Base-by-base conservation (phyloP, 2,329 filamentous ascomycete genomes). In the Colletotrichum abscissum region DNA sequence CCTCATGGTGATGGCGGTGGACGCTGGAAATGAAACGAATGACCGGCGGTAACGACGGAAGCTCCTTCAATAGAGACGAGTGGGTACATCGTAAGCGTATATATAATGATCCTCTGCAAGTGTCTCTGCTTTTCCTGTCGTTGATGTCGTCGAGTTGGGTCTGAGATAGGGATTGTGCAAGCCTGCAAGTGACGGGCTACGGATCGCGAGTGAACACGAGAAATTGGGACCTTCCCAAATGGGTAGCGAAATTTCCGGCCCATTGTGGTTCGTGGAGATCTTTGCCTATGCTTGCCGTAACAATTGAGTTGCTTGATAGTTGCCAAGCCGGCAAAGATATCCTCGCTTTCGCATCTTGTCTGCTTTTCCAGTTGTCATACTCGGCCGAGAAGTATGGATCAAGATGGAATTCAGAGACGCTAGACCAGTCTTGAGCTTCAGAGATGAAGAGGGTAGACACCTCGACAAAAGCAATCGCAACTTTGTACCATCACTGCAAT, bases 211-310 rank as follows among this genome's bases (percentile, higher is more conserved):
- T 28, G 57, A 72, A 72, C 49, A 72, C 69, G 69, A 63, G 69
- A 63, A 72, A 72, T 72, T 68, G 57, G 49, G 56, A 72, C 69
- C 69, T 68, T 72, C 63, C 63, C 30, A n/a, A 22, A 60, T 63
- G 28, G 35, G 63, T 30, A 63, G 30, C 57, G 64, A 68, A 63
- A 68, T 63, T 57, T 42, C 69, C 26, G 57, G 35, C 12, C 6
- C 35, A n/a, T 56, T 7, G 57, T 64, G 35, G 56, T 28, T 5
- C 19, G 42, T 26, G 57, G 52, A 26, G 49, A 63, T 68, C 56
- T 26, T 62, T 19, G 46, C 55, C 63, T 67, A 49, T 16, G 56
- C 69, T 57, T 22, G 35, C 49, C 30, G 26, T 35, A 16, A 67
- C 35, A 33, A 33, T 58, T 28, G 42, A 42, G n/a, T 24, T 56